Evolutionary conservation across 1,284 basidiomycete genomes (phyloP), one percentile per base, ranked within the genome.

Genomic region (Takashimella koratensis): DNA sequence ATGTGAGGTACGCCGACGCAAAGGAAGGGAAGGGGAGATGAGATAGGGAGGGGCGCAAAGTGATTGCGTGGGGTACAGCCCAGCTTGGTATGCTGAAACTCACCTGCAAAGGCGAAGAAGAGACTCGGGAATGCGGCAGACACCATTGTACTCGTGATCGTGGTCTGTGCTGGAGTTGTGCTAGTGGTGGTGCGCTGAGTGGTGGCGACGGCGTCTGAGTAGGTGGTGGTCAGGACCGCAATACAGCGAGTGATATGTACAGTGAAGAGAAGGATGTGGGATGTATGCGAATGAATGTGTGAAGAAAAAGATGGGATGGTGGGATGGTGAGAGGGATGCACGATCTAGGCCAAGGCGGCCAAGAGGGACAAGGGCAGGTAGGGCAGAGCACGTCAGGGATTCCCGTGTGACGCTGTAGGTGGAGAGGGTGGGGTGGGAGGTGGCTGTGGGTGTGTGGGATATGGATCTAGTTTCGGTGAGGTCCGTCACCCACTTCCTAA

Each of bases 41-140:
- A 46, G 30, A 36, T 8, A 36, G 30, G 16, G 16, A 16, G 30
- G 30, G n/a, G n/a, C 30, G 30, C 10, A 36, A 8, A 16, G 16
- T 36, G 30, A 36, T 36, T 36, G 30, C 8, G 30, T 36, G 30
- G n/a, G n/a, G n/a, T n/a, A n/a, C n/a, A n/a, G n/a, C n/a, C n/a
- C n/a, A n/a, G n/a, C 30, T 8, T 36, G 30, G 16, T 8, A 8
- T 16, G 30, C 16, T 16, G 30, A 8, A 16, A 36, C 30, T 36
- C 52, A 8, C 62, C 70, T 4, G 66, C 66, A 45, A 70, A 69
- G 39, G 56, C 50, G 47, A 71, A 61, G 65, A 71, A 68, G 51
- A 83, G 71, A 42, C 81, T 81, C 58, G 80, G 80, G 52, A 76
- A 53, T 44, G 81, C 81, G 53, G 73, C 71, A 27, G 71, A 71